Evolutionary conservation across 768 basidiomycete species (phyloP), one percentile per base, ranked within the genome.

Genomic region (Cubamyces sp.): DNA sequence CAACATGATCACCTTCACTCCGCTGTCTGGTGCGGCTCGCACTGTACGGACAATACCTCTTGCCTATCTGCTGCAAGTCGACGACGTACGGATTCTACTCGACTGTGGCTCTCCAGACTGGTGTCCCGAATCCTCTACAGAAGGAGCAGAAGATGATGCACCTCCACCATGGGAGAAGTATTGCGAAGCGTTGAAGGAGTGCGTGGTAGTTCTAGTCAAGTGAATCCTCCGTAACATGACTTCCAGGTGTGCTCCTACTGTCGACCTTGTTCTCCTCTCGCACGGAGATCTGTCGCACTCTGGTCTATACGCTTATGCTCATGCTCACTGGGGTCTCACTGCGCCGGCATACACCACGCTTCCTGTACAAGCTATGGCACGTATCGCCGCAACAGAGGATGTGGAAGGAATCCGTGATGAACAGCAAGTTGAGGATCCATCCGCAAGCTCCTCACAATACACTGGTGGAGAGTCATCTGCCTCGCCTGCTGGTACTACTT

Each of bases 61-160:
- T 45, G 84, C 88, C 8, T 96, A 97, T 74, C 80, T 98, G 34
- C 85, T 99, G 21, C 91, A 98, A 70, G 84, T 98, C 57, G 97
- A 98, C 79, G 94, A 96, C 75, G 88, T 97, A 21, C 83, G 86
- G 60, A 92, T 99, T 68, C 84, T 99, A 19, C 83, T 99, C 60
- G 97, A 99, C 77, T 94, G 96, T 73, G 97, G 97, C 14, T 91
- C 94, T 6, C 91, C 90, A 2, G 92, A 94, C 76, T 91, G 90
- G 88, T 79, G 81, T 23, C 91, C 87, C 37, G 91, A 92, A 66
- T 73, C 74, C 52, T 58, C 47, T 11, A 16, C 49, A 5, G 60
- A 57, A 45, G 76, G 74, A 57, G 48, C 69, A 42, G 74, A 79
- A 53, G 67, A 70, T 49, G 40, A 64, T 14, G 73, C 75, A 41